Conservation (phyloP, 352 stramenopile species). For the Globisporangium nodosum region DNA sequence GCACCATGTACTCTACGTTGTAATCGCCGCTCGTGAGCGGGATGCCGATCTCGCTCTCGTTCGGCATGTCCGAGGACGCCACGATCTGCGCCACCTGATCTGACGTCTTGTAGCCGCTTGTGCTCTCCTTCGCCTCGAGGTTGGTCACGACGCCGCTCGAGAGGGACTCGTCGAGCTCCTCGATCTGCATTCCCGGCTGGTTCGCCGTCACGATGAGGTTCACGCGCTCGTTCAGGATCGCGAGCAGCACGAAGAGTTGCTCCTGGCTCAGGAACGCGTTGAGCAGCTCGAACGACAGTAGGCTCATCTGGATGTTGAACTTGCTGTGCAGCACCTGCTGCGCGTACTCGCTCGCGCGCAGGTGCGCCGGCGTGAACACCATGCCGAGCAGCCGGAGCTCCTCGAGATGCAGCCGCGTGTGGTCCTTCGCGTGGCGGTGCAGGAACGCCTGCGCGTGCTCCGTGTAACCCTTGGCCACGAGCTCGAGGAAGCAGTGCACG, state of each 20-base stretch:
- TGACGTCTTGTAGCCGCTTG: slow-evolving; percentile 40
- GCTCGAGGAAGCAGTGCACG: slow-evolving; percentile 77
- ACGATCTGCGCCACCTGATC: slow-evolving; percentile 60
- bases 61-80: slow-evolving; percentile 37
- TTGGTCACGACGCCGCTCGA: slow-evolving; percentile 28
- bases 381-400: slow-evolving; percentile 64
- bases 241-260: slow-evolving; percentile 66
- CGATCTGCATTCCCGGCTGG: slow-evolving; percentile 61
- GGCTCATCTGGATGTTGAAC: slow-evolving; percentile 77
- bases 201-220: slow-evolving; percentile 69
- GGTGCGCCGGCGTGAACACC: slow-evolving; percentile 55
- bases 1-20: slow-evolving; percentile 72
- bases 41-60: slow-evolving; percentile 66
- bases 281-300: slow-evolving; percentile 81
- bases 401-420: slow-evolving; percentile 61
- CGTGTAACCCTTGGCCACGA: slow-evolving; percentile 58
- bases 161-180: slow-evolving; percentile 49
- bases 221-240: slow-evolving; percentile 76
- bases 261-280: slow-evolving; percentile 75
- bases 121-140: slow-evolving; percentile 24
- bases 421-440: slow-evolving; percentile 46
- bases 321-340: slow-evolving; percentile 75
- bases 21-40: slow-evolving; percentile 58
- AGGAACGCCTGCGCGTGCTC: slow-evolving; percentile 56
- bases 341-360: slow-evolving; percentile 71